Evolutionary conservation across 306 rosid genomes (phyloP).

Genomic region (Canavalia ensiformis): DNA sequence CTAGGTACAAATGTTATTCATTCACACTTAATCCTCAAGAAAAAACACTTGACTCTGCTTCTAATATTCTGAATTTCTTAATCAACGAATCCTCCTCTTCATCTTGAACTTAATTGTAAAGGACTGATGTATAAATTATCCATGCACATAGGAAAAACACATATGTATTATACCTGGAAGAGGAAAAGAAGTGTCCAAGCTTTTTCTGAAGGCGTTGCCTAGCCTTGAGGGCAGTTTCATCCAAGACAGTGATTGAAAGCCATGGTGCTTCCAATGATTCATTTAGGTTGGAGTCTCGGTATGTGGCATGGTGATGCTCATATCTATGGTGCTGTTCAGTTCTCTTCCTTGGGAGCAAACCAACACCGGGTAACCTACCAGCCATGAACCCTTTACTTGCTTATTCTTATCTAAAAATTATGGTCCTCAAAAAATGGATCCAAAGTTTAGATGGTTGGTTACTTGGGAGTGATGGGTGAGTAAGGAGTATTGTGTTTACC

Average conservation of each 20-base stretch:
- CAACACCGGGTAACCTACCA: slow-evolving; percentile 71
- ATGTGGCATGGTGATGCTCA: not conserved
- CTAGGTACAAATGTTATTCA: not conserved
- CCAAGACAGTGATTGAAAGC: slow-evolving; percentile 45
- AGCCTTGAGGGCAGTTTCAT: slow-evolving; percentile 59
- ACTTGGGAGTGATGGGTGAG: slow-evolving; percentile 8
- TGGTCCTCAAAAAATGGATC: slow-evolving; percentile 37
- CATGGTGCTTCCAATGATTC: slow-evolving; percentile 38
- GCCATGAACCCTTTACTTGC: slow-evolving; percentile 50
- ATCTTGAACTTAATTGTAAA: too few species aligned
- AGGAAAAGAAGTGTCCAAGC: slow-evolving; percentile 54
- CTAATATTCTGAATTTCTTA: not conserved
- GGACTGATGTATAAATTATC: not conserved
- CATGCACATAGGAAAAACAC: not conserved
- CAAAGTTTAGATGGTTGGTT: slow-evolving; percentile 25
- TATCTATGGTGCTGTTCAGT: slow-evolving; percentile 6
- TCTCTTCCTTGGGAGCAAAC: slow-evolving; percentile 57
- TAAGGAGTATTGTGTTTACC: not conserved
- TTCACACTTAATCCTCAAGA: not conserved
- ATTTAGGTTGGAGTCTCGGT: slow-evolving; percentile 5
- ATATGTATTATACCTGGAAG: slow-evolving; percentile 50
- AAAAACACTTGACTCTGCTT: not conserved
- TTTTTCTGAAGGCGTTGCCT: slow-evolving; percentile 57
- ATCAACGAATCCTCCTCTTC: not conserved
- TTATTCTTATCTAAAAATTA: slow-evolving; percentile 25